Evolutionary conservation across 352 stramenopile species (phyloP), one percentile per base, ranked within the genome.

Genomic region (Pythium volutum): DNA sequence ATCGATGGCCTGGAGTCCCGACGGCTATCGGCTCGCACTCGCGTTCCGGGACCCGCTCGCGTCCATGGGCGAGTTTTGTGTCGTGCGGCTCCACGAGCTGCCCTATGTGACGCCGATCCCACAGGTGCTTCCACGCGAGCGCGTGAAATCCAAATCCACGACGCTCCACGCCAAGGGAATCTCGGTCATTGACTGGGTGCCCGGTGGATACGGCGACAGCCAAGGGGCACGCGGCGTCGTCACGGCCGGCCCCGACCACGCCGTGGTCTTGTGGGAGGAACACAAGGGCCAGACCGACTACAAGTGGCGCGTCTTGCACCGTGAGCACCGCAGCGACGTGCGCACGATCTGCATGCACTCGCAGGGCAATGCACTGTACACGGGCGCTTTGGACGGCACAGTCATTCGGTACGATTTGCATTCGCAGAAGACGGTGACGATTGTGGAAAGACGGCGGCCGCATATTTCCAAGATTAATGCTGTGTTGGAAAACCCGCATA

Each of bases 381-480:
- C 84, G 2, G 82, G 86, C 39, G 84, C 78, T 9, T 64, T 91
- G 22, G 86, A 95, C 55, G 86, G 86, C 0, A 59, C 83, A 26
- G 67, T 95, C 34, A 70, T 93, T 15, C 72, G 74, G 25, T 95
- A 89, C 57, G 86, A 95, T 58, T 34, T 92, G 59, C 67, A 89
- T 27, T 71, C 70, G 49, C 66, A 72, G 10, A 46, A 45, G 26
- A 66, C 73, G 18, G 29, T 74, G 15, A 73, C 66, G 1, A 66
- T 91, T 20, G 75, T 94, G 41, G 81, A 94, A 61, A 80, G 81
- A 20, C 77, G 85, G n/a, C 85, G 88, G 33, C 83, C 82, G 16
- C 77, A 63, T 6, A 93, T 95, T 23, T 86, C 75, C 23, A 91
- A 93, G 71, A 92, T 95, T 67, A 95, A 95, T 62, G 64, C 77